A percentile compares a stretch with the other conserved stretches of the same genome.
Conservation (phyloP, 1,284 basidiomycete species). For the Microbotryum scabiosae region DNA sequence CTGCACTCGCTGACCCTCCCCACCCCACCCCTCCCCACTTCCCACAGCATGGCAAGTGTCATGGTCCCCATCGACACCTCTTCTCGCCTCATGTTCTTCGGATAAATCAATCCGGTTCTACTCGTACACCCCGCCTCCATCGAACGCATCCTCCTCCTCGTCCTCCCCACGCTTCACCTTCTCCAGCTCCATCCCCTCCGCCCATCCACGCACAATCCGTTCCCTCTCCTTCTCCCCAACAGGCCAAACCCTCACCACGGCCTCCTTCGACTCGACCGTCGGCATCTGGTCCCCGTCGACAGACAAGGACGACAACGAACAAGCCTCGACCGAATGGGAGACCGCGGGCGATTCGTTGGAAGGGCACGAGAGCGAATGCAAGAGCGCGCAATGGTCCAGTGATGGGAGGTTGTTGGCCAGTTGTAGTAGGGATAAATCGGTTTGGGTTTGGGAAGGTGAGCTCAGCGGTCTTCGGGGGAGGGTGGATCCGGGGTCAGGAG, state of each 20-base stretch:
- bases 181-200: constrained; percentile 49
- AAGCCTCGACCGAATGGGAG: constrained; percentile 57
- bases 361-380: constrained; percentile 97
- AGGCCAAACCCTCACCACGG: constrained; percentile 81
- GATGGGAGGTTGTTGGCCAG: constrained; percentile 77
- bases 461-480: constrained; percentile 8
- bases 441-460: constrained; percentile 97
- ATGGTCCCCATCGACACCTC: constrained; percentile 77
- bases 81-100: constrained; percentile 86
- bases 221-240: constrained; percentile 82
- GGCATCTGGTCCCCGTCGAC: constrained; percentile 74
- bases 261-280: constrained; percentile 88
- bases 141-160: constrained; percentile 32
- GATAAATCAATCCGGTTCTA: constrained; percentile 88
- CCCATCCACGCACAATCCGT: constrained; percentile 85
- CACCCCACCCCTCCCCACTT: neutral
- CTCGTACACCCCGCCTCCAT: constrained; percentile 48
- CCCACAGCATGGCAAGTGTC: constrained; percentile 63
- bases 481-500: too few species aligned
- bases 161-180: constrained; percentile 26
- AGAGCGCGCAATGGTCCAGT: constrained; percentile 76
- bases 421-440: constrained; percentile 90
- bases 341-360: constrained; percentile 58
- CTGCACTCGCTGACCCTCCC: constrained; percentile 10
- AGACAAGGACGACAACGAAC: constrained; percentile 39